phyloP scores from a whole-genome alignment of 108 stramenopile species.

The Parmales sp. region DNA sequence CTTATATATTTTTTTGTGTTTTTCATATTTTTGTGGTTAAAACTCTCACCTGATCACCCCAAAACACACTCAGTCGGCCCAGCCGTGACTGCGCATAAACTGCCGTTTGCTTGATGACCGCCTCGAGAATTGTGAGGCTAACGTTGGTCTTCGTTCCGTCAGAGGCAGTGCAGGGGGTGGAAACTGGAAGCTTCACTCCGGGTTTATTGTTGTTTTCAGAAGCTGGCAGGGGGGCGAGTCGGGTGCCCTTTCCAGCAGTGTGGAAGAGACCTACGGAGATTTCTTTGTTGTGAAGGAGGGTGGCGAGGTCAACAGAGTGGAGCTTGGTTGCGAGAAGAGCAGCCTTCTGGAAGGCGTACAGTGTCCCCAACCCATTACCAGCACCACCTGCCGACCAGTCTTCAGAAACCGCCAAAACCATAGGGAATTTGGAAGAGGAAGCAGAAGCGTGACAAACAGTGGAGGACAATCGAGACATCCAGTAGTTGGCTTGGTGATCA shows the following conservation, averaged over 20 bases:
- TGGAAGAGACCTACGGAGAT: constrained; percentile 87
- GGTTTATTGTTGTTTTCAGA: constrained; percentile 99
- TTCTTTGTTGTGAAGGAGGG: constrained; percentile 31
- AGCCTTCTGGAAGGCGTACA: constrained; percentile 92
- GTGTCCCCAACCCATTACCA: constrained; percentile 86
- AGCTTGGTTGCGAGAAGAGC: constrained; percentile 53
- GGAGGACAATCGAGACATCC: constrained; percentile 77
- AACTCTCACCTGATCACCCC: constrained; percentile 99
- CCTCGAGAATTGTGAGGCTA: constrained; percentile 51
- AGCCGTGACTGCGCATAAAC: constrained; percentile 84
- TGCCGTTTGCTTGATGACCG: constrained; percentile 92
- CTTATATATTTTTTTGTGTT: too few species aligned
- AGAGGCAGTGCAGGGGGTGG: background rate
- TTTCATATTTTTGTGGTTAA: too few species aligned
- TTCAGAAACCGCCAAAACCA: constrained; percentile 87
- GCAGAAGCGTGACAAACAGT: constrained; percentile 36
- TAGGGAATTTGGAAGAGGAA: constrained; percentile 36
- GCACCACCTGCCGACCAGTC: constrained; percentile 87
- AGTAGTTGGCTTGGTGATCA: constrained; percentile 89
- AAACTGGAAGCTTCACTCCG: constrained; percentile 60
- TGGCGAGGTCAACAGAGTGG: constrained; percentile 46
- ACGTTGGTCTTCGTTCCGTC: background rate
- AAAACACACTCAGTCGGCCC: constrained; percentile 89
- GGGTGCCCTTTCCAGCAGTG: constrained; percentile 94
- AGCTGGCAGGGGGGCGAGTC: constrained; percentile 92